phyloP scores from a whole-genome alignment of 768 basidiomycete species.

The Pleurotus platypus region DNA sequence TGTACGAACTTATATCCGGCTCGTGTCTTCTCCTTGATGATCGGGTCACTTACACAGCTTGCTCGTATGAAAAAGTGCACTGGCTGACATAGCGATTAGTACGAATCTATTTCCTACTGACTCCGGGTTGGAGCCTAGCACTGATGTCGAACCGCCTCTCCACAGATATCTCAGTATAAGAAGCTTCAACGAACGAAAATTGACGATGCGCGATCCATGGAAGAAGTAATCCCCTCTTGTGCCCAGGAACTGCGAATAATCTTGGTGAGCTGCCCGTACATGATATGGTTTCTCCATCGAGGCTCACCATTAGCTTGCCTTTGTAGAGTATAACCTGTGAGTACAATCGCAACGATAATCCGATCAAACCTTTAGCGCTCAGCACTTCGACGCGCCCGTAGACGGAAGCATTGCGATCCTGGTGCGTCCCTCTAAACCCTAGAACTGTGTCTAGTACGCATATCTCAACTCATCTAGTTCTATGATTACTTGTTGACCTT shows the following conservation, averaged over 20 bases:
- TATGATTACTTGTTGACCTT: conserved; percentile 3
- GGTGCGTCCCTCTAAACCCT: background rate
- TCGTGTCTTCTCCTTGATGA: too few species aligned
- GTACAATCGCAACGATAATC: background rate
- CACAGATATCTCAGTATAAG: too few species aligned
- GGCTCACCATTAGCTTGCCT: background rate
- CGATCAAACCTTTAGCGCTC: background rate
- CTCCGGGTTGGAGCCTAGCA: too few species aligned
- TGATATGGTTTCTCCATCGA: background rate
- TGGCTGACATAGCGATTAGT: too few species aligned
- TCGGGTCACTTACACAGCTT: too few species aligned
- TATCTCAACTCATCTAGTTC: background rate
- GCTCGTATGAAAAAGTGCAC: too few species aligned
- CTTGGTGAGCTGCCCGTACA: background rate
- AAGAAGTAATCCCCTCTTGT: background rate
- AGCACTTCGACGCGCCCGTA: background rate
- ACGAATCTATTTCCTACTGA: too few species aligned
- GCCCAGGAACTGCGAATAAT: background rate
- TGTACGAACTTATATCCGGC: too few species aligned
- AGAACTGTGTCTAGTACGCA: background rate
- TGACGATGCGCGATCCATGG: too few species aligned
- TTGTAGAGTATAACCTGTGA: background rate
- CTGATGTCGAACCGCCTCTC: too few species aligned
- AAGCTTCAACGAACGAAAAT: too few species aligned
- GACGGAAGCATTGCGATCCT: background rate